phyloP scores from a whole-genome alignment of 345 rosid genomes.

The Draba incana region DNA sequence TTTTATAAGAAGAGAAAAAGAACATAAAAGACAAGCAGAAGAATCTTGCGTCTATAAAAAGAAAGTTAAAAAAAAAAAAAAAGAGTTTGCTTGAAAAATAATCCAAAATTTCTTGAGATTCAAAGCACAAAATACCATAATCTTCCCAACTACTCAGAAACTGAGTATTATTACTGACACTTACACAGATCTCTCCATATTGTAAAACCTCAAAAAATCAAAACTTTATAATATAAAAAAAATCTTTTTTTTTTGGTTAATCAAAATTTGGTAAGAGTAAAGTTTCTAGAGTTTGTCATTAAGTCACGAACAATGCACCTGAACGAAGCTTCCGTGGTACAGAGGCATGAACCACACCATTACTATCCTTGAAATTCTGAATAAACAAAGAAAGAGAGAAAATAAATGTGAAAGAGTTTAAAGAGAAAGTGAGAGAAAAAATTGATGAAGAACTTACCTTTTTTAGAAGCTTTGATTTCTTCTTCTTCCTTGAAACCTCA shows the following conservation, averaged over 20 bases:
- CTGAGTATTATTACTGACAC: constrained; percentile 40
- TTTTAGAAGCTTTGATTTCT: constrained; percentile 56
- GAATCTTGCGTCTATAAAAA: constrained; percentile 57
- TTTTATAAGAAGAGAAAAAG: constrained; percentile 4
- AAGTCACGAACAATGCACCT: constrained; percentile 57
- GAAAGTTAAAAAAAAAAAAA: constrained; percentile 44
- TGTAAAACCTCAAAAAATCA: background rate
- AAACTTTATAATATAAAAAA: no score
- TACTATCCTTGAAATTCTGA: constrained; percentile 55
- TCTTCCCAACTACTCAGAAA: constrained; percentile 56
- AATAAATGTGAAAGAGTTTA: constrained; percentile 5
- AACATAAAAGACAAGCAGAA: constrained; percentile 42
- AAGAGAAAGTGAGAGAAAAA: no score
- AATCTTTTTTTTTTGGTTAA: no score
- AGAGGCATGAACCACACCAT: constrained; percentile 70
- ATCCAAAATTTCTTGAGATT: constrained; percentile 43
- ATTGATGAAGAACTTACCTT: constrained; percentile 46
- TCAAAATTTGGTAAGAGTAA: background rate
- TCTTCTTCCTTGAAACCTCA: constrained; percentile 40
- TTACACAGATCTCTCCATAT: constrained; percentile 12
- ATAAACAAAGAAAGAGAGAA: background rate
- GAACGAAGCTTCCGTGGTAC: constrained; percentile 96
- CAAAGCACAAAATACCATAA: constrained; percentile 45
- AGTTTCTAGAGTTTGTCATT: no score
- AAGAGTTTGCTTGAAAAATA: constrained; percentile 57